Evolutionary conservation across 345 rosid species (phyloP), one percentile per base, ranked within the genome.

Genomic region (Rubroshorea leprosula): DNA sequence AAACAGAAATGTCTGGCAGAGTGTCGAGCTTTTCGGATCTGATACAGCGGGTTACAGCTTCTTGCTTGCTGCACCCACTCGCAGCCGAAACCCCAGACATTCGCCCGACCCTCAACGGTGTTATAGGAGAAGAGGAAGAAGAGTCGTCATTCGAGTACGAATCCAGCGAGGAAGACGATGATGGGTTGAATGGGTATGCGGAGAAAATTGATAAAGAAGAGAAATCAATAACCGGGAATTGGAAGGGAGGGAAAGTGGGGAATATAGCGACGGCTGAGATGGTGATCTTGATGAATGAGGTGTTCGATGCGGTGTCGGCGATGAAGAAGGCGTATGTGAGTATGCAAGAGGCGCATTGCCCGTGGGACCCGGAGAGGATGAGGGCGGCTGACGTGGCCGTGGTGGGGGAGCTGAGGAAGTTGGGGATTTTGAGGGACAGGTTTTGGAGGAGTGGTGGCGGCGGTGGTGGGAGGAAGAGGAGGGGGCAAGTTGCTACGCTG

Each of bases 341-440:
- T 54, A 64, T 89, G 20, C 96, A 92, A 51, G 98, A 92, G 47
- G 98, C 98, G 23, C 98, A 92, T 63, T 81, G 82, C 15, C 98
- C 98, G 25, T 92, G 98, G 98, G 95, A 92, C 68, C 93, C 89
- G 25, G 95, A 86, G 74, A 80, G 79, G 74, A 86, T 92, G 84
- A 75, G 90, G 68, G 81, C 57, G 22, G 95, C 98, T 29, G 98
- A 92, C 50, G 69, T 80, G 67, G 85, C 86, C 29, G 85, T 89
- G 75, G 90, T 86, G 48, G 86, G 80, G 44, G 95, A 86, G 81
- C 62, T 92, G 63, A 75, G 87, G 74, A 83, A 71, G 83, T 50
- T 92, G 10, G 87, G 75, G 22, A 80, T 73, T 26, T 62, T 89
- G 62, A 74, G 89, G 66, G 96, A 89, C 76, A 81, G 89, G 59